These are phyloP conservation scores for Carnegiea gigantea DNA, from an alignment of 179 eudicot genomes.

Conservation along the genomic window DNA sequence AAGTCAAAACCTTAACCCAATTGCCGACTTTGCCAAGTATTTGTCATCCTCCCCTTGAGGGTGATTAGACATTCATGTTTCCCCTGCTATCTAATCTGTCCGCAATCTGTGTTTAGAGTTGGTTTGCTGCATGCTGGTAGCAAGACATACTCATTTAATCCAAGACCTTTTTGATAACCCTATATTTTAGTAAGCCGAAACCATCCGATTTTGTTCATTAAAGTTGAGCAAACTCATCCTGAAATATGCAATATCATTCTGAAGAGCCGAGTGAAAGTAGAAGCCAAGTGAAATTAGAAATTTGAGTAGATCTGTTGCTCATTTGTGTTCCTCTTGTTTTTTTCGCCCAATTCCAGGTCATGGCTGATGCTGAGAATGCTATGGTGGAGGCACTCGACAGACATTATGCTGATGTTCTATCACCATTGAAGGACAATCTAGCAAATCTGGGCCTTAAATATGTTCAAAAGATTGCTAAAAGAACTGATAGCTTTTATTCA, in stretches of 20 bases:
- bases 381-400: constrained; percentile 70
- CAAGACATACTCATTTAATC: no score
- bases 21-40: no score
- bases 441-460: constrained; percentile 71
- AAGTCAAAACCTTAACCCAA: no score
- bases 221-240: background rate
- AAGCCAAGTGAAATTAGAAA: no score
- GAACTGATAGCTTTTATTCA: constrained; percentile 50
- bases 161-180: background rate
- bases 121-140: no score
- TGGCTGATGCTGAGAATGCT: constrained; percentile 77
- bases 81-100: no score
- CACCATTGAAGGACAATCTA: constrained; percentile 68
- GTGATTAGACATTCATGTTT: no score
- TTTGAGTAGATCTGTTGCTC: background rate
- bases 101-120: no score
- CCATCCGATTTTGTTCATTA: background rate
- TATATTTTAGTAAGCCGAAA: background rate
- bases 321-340: background rate
- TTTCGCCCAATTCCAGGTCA: constrained; percentile 39
- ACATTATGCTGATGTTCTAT: constrained; percentile 73
- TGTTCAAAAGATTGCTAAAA: constrained; percentile 73
- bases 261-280: no score
- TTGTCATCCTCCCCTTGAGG: no score
- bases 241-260: no score